Conservation (phyloP, 371 early-diverging fungal species). For the Ordospora colligata region DNA sequence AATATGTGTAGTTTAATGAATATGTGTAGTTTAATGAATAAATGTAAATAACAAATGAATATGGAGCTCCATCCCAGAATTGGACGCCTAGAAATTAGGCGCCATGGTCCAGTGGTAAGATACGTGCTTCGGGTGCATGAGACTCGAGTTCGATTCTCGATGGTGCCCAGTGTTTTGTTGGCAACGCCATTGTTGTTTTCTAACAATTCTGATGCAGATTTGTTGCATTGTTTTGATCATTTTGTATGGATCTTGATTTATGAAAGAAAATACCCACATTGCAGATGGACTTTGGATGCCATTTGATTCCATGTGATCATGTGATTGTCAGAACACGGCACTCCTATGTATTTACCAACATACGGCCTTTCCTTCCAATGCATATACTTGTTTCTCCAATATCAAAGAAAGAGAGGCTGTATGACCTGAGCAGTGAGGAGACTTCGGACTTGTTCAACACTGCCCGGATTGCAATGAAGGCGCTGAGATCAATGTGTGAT, state of each 20-base stretch:
- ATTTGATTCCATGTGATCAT: conserved; percentile 34
- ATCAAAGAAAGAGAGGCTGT: not conserved
- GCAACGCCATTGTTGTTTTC: not conserved
- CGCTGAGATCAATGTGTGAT: not conserved
- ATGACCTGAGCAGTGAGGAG: conserved; percentile 40
- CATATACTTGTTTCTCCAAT: conserved; percentile 52
- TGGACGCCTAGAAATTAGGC: not conserved
- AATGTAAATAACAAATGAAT: no score
- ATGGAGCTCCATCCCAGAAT: not conserved
- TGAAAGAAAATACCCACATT: not conserved
- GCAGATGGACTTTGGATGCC: conserved; percentile 35
- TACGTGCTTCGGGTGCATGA: conserved; percentile 48
- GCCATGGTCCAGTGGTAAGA: conserved; percentile 54
- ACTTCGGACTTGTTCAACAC: conserved; percentile 36
- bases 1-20: no score
- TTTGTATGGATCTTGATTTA: not conserved
- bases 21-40: no score
- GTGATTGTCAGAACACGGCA: conserved; percentile 35
- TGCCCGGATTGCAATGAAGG: conserved; percentile 1
- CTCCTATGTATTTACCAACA: conserved; percentile 39
- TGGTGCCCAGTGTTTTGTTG: conserved; percentile 25
- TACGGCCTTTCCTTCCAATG: conserved; percentile 46
- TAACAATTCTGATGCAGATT: not conserved
- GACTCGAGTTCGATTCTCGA: conserved; percentile 56
- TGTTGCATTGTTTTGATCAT: not conserved